phyloP scores from a whole-genome alignment of 352 stramenopile species.

The Globisporangium paroecandrum region DNA sequence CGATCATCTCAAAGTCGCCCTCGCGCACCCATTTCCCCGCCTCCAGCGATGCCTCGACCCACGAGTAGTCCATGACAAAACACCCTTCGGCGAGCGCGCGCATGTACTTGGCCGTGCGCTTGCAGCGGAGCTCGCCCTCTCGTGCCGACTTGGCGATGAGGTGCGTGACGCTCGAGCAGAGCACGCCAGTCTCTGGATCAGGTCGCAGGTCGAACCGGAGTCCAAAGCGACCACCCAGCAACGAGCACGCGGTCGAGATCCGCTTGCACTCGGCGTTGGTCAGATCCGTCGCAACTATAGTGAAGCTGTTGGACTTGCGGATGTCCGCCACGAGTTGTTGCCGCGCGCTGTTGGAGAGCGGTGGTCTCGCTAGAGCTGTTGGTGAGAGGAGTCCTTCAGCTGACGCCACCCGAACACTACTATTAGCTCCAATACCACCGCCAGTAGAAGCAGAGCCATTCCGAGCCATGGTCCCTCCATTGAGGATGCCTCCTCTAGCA shows the following conservation, averaged over 20 bases:
- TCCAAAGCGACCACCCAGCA: constrained; percentile 66
- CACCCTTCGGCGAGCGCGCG: constrained; percentile 66
- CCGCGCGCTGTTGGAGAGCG: constrained; percentile 10
- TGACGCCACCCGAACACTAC: constrained; percentile 2
- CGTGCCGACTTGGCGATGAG: constrained; percentile 65
- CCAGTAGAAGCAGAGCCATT: not conserved
- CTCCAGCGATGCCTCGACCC: constrained; percentile 62
- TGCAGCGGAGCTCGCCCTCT: constrained; percentile 44
- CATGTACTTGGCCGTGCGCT: constrained; percentile 87
- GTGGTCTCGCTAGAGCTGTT: constrained; percentile 1
- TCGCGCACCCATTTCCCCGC: constrained; percentile 68
- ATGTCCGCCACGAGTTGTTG: constrained; percentile 13
- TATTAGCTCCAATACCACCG: not conserved
- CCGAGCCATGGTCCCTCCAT: not conserved
- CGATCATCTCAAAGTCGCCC: constrained; percentile 67
- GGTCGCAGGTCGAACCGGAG: constrained; percentile 65
- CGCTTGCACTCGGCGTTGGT: constrained; percentile 47
- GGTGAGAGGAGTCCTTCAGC: constrained; percentile 8
- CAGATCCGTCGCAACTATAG: constrained; percentile 66
- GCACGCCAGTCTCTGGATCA: constrained; percentile 33
- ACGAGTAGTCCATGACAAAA: constrained; percentile 76
- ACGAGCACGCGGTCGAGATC: constrained; percentile 52
- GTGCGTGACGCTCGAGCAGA: constrained; percentile 67
- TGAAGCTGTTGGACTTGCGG: constrained; percentile 24
- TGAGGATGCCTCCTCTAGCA: constrained; percentile 15